Evolutionary conservation across 495 filamentous ascomycete genomes (phyloP), one percentile per base, ranked within the genome.

Genomic region (Xylaria intraflava): DNA sequence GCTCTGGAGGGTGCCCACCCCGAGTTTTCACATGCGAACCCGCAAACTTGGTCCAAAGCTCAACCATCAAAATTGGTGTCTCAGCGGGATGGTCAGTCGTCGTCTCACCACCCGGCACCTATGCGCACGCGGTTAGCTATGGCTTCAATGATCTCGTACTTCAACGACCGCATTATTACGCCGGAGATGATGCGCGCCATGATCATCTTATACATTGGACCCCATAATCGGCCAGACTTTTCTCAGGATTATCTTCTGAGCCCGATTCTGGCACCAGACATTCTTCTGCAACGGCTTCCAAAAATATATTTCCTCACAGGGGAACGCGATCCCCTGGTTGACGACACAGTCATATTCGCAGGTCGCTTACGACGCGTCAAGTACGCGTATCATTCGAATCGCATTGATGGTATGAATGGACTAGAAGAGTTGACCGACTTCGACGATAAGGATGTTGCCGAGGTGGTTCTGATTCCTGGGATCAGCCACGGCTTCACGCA

Each of bases 161-260:
- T 96, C 65, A 89, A 91, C 67, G 93, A 98, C 70, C 88, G 94
- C 20, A 87, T 98, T 31, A 78, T 98, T 22, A 90, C 88, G 0
- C 94, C 93, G 0, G 94, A 97, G 66, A 95, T 98, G 89, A 96
- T 97, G 86, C 86, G 93, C 46, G 90, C 90, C 26, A 97, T 98
- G 93, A 93, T 98, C 53, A 95, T 98, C 67, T 78, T 98, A 19
- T 98, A 98, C 65, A 86, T 98, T 57, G 94, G 93, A 14, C 91
- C 92, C 0, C 83, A 95, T 64, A 85, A 90, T 70, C 83, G 90
- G 1, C 93, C 93, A 7, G 90, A 96, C 65, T 97, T 98, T 71
- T 79, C 78, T 24, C 90, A 87, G 9, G 94, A 98, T 67, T 96
- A 87, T 67, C 77, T 93, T 0, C 81, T 98, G 8, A 93, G 85